A percentile compares a stretch with the other conserved stretches of the same genome.
These are phyloP conservation scores for Rostrohypoxylon terebratum DNA, from an alignment of 495 filamentous ascomycete genomes.

Conservation along the genomic window DNA sequence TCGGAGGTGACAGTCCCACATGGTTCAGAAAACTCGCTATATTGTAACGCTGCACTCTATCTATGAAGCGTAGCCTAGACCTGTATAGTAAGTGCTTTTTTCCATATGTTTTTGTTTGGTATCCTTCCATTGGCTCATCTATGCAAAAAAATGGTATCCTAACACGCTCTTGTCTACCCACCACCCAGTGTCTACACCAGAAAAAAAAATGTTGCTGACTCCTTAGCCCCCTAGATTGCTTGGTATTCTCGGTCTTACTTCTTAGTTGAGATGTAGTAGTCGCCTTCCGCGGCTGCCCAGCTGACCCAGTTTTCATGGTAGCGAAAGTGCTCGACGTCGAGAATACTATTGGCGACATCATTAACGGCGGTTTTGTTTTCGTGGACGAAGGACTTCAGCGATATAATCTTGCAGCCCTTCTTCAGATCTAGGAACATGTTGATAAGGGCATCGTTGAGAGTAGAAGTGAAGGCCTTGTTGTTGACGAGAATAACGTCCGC, in stretches of 20 bases:
- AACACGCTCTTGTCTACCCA: conserved; percentile 23
- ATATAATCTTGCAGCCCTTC: conserved; percentile 88
- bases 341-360: conserved; percentile 78
- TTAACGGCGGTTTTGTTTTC: conserved; percentile 76
- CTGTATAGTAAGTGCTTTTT: conserved; percentile 34
- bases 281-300: conserved; percentile 87
- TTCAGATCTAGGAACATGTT: conserved; percentile 95
- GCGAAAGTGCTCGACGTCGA: conserved; percentile 77
- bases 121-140: conserved; percentile 36
- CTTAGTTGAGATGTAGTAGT: conserved; percentile 89
- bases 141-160: conserved; percentile 48
- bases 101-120: conserved; percentile 30
- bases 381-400: conserved; percentile 82
- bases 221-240: background rate
- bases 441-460: conserved; percentile 85
- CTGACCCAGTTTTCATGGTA: conserved; percentile 89
- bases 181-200: conserved; percentile 28
- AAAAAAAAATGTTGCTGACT: conserved; percentile 24
- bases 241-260: conserved; percentile 58
- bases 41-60: conserved; percentile 41
- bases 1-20: conserved; percentile 26
- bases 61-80: conserved; percentile 28
- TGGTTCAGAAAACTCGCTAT: conserved; percentile 14
- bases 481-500: conserved; percentile 96
- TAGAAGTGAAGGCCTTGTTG: conserved; percentile 92